phyloP scores from a whole-genome alignment of 108 stramenopile genomes.

The Stephanodiscus minutulus region DNA sequence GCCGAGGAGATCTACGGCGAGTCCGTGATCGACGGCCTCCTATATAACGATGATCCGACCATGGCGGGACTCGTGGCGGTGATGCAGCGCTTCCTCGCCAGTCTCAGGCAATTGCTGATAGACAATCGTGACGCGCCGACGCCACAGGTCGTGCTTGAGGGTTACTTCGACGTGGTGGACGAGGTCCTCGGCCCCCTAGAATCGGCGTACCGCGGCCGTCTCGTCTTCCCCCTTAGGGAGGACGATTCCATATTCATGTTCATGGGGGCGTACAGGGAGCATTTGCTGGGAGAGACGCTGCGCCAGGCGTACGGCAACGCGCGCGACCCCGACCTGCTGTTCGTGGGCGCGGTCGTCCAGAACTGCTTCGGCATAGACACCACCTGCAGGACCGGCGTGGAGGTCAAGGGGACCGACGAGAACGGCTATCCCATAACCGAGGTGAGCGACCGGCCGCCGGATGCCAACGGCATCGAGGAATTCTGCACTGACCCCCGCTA shows the following conservation, averaged over 20 bases:
- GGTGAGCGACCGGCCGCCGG: conserved; percentile 68
- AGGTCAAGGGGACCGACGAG: conserved; percentile 63
- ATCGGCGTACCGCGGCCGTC: conserved; percentile 51
- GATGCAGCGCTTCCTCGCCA: conserved; percentile 50
- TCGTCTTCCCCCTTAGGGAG: conserved; percentile 71
- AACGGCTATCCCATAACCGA: conserved; percentile 51
- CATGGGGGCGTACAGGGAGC: conserved; percentile 90
- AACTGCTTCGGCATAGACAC: conserved; percentile 85
- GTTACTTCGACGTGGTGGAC: conserved; percentile 54
- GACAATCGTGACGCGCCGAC: conserved; percentile 33
- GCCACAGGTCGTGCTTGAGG: conserved; percentile 29
- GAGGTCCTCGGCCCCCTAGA: conserved; percentile 57
- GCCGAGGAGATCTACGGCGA: no score
- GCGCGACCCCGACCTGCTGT: conserved; percentile 75
- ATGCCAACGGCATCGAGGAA: conserved; percentile 58
- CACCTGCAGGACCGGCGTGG: conserved; percentile 74
- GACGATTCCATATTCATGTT: conserved; percentile 82
- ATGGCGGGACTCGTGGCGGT: conserved; percentile 59
- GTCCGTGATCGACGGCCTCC: no score
- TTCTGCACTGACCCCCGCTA: conserved; percentile 67
- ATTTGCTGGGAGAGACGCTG: conserved; percentile 80
- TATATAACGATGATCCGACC: no score
- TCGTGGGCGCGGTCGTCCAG: conserved; percentile 88
- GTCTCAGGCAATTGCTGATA: conserved; percentile 45
- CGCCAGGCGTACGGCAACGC: conserved; percentile 79